These are phyloP conservation scores for Lupinus albus DNA, from an alignment of 306 rosid species.

Conservation along the genomic window DNA sequence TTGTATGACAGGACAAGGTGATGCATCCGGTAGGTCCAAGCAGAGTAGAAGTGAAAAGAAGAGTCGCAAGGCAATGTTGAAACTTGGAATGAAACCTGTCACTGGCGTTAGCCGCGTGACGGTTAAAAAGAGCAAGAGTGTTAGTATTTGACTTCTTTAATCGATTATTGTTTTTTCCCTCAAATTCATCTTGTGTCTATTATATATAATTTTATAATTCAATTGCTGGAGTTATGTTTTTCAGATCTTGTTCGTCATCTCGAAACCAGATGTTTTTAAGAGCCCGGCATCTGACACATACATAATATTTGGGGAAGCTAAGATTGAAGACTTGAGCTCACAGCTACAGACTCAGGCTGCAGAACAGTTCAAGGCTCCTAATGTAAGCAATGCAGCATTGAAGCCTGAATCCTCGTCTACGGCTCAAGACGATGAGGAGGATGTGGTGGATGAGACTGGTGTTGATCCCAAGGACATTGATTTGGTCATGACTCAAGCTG, in stretches of 20 bases:
- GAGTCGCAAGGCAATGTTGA: conserved; percentile 90
- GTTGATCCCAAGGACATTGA: conserved; percentile 89
- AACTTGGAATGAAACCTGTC: conserved; percentile 87
- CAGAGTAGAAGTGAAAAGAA: conserved; percentile 90
- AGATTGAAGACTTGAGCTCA: conserved; percentile 89
- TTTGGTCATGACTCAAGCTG: conserved; percentile 91
- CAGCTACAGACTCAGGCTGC: conserved; percentile 91
- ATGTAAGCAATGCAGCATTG: conserved; percentile 55
- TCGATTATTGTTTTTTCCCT: background rate
- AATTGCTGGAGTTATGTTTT: conserved; percentile 16
- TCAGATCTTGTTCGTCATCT: conserved; percentile 79
- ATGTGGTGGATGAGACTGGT: conserved; percentile 72
- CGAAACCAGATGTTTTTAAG: conserved; percentile 90
- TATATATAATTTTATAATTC: background rate
- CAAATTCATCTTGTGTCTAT: background rate
- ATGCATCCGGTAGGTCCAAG: conserved; percentile 78
- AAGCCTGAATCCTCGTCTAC: conserved; percentile 69
- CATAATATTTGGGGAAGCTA: conserved; percentile 89
- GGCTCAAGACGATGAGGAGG: conserved; percentile 53
- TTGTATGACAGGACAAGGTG: conserved; percentile 53
- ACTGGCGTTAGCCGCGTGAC: conserved; percentile 87
- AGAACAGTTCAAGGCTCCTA: conserved; percentile 91
- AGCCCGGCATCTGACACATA: conserved; percentile 89
- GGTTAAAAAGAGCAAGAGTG: conserved; percentile 90
- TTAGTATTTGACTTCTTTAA: conserved; percentile 37